phyloP scores from a whole-genome alignment of 2,329 filamentous ascomycete species.

The Aspergillus viridinutans region DNA sequence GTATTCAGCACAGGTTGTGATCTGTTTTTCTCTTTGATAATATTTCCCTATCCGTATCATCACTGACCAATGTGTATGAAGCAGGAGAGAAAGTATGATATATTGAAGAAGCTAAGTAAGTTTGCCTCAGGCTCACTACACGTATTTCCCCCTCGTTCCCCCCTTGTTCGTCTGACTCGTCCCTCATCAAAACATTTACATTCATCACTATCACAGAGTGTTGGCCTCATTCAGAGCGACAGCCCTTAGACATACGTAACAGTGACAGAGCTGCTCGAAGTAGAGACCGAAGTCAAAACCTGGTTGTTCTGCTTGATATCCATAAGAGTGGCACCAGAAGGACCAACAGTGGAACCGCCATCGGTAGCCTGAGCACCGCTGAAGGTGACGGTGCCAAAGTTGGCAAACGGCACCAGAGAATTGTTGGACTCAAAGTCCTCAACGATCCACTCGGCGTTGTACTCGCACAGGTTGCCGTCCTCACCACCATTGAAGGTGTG shows the following conservation, averaged over 20 bases:
- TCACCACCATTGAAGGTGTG: slow-evolving; percentile 47
- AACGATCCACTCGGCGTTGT: slow-evolving; percentile 58
- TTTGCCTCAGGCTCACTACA: background rate
- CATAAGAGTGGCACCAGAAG: slow-evolving; percentile 39
- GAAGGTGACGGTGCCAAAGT: slow-evolving; percentile 49
- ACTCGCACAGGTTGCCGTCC: slow-evolving; percentile 45
- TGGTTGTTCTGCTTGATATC: slow-evolving; percentile 42
- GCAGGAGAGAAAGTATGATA: background rate
- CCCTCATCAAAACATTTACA: background rate
- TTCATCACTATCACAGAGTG: no score
- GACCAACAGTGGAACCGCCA: slow-evolving; percentile 26
- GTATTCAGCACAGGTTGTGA: no score
- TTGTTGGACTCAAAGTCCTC: slow-evolving; percentile 39
- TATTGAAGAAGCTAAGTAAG: background rate
- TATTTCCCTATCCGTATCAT: background rate
- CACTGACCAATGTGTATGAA: background rate
- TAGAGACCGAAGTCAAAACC: slow-evolving; percentile 32
- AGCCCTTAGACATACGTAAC: slow-evolving; percentile 21
- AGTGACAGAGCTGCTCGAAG: slow-evolving; percentile 17
- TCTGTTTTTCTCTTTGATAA: no score
- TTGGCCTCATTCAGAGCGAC: background rate
- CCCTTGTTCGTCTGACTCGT: background rate
- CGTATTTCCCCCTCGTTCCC: background rate
- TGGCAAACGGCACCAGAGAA: slow-evolving; percentile 42
- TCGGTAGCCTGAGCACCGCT: slow-evolving; percentile 35